These are phyloP conservation scores for Flaveria bidentis DNA, from an alignment of 129 eudicot genomes.

Conservation along the genomic window DNA sequence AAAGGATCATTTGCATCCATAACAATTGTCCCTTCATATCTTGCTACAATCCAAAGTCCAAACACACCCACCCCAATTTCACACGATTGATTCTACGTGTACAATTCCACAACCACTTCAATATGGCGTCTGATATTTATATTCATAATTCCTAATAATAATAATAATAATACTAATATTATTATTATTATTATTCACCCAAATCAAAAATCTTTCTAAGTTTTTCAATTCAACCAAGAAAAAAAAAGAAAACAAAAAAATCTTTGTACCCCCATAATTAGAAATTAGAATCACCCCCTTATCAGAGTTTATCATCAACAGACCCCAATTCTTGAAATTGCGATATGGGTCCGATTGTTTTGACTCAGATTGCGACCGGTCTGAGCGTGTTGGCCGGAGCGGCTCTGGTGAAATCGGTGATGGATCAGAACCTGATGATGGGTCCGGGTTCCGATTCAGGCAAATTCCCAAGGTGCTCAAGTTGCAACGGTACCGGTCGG, in stretches of 20 bases:
- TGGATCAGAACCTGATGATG: constrained; percentile 60
- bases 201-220: neutral
- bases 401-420: constrained; percentile 60
- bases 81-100: constrained; percentile 55
- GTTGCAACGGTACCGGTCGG: constrained; percentile 86
- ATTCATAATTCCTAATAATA: neutral
- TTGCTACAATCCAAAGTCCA: constrained; percentile 19
- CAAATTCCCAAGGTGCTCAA: constrained; percentile 63
- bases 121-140: neutral
- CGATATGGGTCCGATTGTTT: constrained; percentile 68
- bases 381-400: constrained; percentile 80
- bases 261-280: too few relatives aligned
- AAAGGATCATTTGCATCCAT: constrained; percentile 19
- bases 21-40: neutral
- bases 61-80: constrained; percentile 25
- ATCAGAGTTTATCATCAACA: too few relatives aligned
- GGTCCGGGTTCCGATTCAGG: constrained; percentile 53
- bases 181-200: neutral
- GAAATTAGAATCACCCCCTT: too few relatives aligned
- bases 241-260: too few relatives aligned
- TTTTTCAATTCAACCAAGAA: neutral
- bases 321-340: neutral
- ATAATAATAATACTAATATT: neutral
- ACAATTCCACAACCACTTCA: constrained; percentile 54
- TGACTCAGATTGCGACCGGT: constrained; percentile 76